Conservation (phyloP, 176 grass and related monocot species). For the Oryza australiensis region DNA sequence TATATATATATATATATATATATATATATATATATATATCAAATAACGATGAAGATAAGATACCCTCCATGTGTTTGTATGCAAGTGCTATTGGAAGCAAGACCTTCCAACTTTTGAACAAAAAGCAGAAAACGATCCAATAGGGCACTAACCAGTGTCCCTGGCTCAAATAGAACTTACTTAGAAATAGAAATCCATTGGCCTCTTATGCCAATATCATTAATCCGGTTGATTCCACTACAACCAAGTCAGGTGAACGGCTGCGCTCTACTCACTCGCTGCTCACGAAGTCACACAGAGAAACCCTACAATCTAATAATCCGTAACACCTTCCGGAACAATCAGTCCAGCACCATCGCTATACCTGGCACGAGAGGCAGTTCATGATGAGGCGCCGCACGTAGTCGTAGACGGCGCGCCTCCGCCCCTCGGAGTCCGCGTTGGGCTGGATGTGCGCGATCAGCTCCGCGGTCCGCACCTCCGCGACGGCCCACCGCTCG, state of each 20-base stretch:
- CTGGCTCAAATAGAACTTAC: background rate
- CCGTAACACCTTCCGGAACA: background rate
- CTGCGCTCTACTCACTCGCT: background rate
- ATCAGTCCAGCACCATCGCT: background rate
- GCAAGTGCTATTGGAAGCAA: background rate
- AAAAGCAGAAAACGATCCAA: background rate
- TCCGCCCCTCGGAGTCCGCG: slow-evolving; percentile 57
- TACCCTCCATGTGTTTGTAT: background rate
- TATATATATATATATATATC: background rate
- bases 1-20: background rate
- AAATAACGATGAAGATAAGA: background rate
- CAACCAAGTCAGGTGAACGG: slow-evolving; percentile 2
- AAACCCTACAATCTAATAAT: slow-evolving; percentile 5
- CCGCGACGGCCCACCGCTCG: slow-evolving; percentile 61
- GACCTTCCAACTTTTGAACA: background rate
- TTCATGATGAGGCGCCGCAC: slow-evolving; percentile 67
- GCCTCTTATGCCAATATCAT: background rate
- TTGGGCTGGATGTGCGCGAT: slow-evolving; percentile 86
- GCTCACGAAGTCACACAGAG: background rate
- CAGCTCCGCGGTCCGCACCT: slow-evolving; percentile 63
- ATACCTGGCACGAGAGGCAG: slow-evolving; percentile 79
- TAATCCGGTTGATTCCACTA: background rate
- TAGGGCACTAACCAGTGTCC: slow-evolving; percentile 4
- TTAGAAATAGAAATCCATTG: background rate
- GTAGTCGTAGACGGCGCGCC: slow-evolving; percentile 68